Evolutionary conservation across 1,284 basidiomycete species (phyloP).

Genomic region (Trametes hirsuta): DNA sequence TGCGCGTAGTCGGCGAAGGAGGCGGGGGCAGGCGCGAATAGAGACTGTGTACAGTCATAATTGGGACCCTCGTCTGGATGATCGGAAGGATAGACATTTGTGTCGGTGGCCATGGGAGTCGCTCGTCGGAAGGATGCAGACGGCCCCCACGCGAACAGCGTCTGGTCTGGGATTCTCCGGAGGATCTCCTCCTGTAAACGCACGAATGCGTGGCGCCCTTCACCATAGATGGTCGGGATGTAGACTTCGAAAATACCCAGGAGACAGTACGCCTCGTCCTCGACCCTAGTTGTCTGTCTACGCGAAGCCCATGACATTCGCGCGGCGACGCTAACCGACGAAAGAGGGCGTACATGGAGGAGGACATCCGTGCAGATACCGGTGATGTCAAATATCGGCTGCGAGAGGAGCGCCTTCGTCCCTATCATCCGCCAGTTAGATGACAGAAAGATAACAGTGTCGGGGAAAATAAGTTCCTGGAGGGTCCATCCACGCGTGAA

Average conservation of each 20-base stretch:
- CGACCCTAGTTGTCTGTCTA: constrained; percentile 11
- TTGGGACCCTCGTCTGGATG: too few relatives aligned
- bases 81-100: too few relatives aligned
- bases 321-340: constrained; percentile 7
- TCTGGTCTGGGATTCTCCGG: constrained; percentile 6
- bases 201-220: constrained; percentile 12
- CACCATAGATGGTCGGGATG: constrained; percentile 17
- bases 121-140: not conserved
- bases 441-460: constrained; percentile 1
- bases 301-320: constrained; percentile 19
- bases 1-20: too few relatives aligned
- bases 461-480: constrained; percentile 2
- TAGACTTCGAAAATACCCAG: constrained; percentile 18
- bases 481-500: constrained; percentile 8
- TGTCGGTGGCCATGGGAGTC: not conserved
- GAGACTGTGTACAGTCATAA: too few relatives aligned
- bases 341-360: not conserved
- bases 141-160: constrained; percentile 14
- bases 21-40: too few relatives aligned
- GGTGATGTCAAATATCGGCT: not conserved
- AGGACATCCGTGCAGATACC: not conserved
- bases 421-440: not conserved
- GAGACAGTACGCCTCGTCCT: constrained; percentile 21
- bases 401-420: not conserved
- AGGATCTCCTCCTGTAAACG: constrained; percentile 18